Evolutionary conservation across 768 basidiomycete species (phyloP).

Genomic region (Leccinum ochraceum): DNA sequence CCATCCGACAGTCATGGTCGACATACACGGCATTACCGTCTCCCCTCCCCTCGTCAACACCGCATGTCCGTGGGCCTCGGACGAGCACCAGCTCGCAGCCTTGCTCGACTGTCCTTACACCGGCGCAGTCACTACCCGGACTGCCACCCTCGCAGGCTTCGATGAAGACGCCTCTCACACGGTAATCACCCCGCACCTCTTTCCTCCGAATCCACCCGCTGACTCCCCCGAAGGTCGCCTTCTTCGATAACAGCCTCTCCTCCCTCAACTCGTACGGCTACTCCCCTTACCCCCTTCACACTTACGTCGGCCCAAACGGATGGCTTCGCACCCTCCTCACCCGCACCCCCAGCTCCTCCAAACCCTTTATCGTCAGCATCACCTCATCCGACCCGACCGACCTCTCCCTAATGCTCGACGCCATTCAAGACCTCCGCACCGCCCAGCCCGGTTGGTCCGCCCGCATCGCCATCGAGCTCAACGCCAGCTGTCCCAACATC

Average conservation of each 20-base stretch:
- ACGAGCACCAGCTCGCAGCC: conserved; percentile 61
- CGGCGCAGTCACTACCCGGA: conserved; percentile 81
- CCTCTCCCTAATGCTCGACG: conserved; percentile 54
- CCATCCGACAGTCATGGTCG: conserved; percentile 45
- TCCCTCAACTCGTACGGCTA: conserved; percentile 88
- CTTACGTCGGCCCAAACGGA: conserved; percentile 48
- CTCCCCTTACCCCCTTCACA: conserved; percentile 65
- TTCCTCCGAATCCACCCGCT: neutral
- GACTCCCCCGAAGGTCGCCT: conserved; percentile 55
- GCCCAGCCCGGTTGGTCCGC: conserved; percentile 34
- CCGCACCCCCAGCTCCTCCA: conserved; percentile 38
- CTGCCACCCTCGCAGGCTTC: conserved; percentile 71
- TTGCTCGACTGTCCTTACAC: conserved; percentile 69
- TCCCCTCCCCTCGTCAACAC: conserved; percentile 73
- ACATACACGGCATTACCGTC: conserved; percentile 55
- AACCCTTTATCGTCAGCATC: conserved; percentile 81
- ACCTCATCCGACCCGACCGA: conserved; percentile 57
- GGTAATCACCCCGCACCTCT: conserved; percentile 35
- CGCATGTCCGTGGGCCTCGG: conserved; percentile 81
- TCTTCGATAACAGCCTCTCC: conserved; percentile 49
- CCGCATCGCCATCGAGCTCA: conserved; percentile 73
- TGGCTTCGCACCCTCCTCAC: conserved; percentile 55
- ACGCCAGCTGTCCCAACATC: conserved; percentile 87
- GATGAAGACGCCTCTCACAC: conserved; percentile 62
- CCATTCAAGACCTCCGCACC: conserved; percentile 62